These are phyloP conservation scores for Macrolepiota fuliginosa DNA, from an alignment of 768 basidiomycete species.

Conservation along the genomic window DNA sequence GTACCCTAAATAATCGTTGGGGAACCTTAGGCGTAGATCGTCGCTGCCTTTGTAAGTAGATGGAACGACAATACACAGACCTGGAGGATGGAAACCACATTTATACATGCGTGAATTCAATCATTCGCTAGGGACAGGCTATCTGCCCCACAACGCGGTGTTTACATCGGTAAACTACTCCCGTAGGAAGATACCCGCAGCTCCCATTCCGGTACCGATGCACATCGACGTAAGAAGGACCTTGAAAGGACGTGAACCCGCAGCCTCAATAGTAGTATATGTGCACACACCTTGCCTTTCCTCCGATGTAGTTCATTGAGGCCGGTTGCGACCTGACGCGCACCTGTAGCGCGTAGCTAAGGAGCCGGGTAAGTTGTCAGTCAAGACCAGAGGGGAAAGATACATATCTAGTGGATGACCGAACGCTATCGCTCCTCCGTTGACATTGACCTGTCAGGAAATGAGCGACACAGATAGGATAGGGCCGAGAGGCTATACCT, in stretches of 20 bases:
- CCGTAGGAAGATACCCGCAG: conserved; percentile 69
- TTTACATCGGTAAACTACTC: conserved; percentile 29
- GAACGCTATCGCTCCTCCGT: conserved; percentile 88
- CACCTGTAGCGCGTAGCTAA: conserved; percentile 73
- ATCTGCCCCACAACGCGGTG: not conserved
- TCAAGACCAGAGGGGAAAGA: conserved; percentile 17
- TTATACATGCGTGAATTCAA: not conserved
- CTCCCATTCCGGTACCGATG: conserved; percentile 91
- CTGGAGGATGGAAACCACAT: conserved; percentile 2
- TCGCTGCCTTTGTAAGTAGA: conserved; percentile 1
- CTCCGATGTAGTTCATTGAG: conserved; percentile 70
- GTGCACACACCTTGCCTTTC: conserved; percentile 53
- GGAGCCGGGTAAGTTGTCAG: conserved; percentile 12
- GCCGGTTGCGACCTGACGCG: conserved; percentile 82
- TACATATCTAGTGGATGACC: conserved; percentile 81
- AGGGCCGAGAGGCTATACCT: conserved; percentile 22
- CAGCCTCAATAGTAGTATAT: conserved; percentile 2
- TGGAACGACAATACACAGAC: conserved; percentile 9
- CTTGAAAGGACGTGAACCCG: conserved; percentile 28
- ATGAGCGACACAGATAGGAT: not conserved
- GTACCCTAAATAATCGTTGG: conserved; percentile 7
- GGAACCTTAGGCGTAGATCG: conserved; percentile 4
- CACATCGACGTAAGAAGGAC: conserved; percentile 89
- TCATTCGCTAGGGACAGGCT: not conserved
- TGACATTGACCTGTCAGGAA: conserved; percentile 66